A percentile compares a stretch with the other conserved stretches of the same genome.
These are phyloP conservation scores for Thielaviopsis ethacetica DNA, from an alignment of 2,329 filamentous ascomycete species.

Conservation along the genomic window DNA sequence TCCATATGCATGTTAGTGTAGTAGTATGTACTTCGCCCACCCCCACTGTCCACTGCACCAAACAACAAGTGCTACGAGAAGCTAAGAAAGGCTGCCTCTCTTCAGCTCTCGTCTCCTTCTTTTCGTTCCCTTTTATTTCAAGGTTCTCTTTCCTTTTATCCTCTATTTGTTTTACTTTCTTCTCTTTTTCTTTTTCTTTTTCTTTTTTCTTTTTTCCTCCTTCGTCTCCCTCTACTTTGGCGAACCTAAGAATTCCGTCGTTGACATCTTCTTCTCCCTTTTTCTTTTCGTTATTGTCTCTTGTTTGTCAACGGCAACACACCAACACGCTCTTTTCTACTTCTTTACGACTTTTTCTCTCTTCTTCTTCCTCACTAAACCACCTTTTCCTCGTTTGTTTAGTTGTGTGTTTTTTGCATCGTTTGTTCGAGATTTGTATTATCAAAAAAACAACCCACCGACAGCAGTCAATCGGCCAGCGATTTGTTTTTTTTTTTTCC, in stretches of 20 bases:
- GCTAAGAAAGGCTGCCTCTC: conserved; percentile 10
- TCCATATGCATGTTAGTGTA: background rate
- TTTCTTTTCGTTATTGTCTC: background rate
- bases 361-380: conserved; percentile 8
- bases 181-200: background rate
- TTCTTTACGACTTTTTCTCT: conserved; percentile 3
- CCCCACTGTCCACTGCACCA: background rate
- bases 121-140: background rate
- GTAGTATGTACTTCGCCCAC: background rate
- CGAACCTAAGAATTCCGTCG: conserved; percentile 12
- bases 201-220: background rate
- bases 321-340: conserved; percentile 8
- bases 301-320: conserved; percentile 6
- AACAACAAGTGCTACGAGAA: conserved; percentile 1
- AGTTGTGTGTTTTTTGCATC: conserved; percentile 9
- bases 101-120: background rate
- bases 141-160: background rate
- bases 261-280: conserved; percentile 11
- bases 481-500: background rate
- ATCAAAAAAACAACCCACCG: background rate
- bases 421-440: conserved; percentile 5
- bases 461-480: background rate
- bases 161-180: background rate
- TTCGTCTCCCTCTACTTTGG: background rate
- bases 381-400: background rate